These are phyloP conservation scores for Peltaster fructicola DNA, from an alignment of 2,329 filamentous ascomycete species.

Conservation along the genomic window DNA sequence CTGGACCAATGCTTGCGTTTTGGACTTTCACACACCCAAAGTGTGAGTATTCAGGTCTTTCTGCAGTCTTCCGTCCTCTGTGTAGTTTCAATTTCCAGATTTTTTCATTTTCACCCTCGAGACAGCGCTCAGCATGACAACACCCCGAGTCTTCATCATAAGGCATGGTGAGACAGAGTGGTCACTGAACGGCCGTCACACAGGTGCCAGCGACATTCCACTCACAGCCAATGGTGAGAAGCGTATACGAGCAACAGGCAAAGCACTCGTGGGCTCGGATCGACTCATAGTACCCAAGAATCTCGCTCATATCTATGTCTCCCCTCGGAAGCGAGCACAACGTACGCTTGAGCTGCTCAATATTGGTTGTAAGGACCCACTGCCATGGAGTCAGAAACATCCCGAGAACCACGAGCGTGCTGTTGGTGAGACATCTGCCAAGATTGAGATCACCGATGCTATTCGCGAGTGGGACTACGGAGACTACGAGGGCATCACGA, in stretches of 20 bases:
- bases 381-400: conserved; percentile 44
- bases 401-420: conserved; percentile 13
- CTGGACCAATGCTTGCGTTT: too few species aligned
- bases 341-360: conserved; percentile 78
- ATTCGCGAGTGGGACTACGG: conserved; percentile 47
- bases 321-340: conserved; percentile 68
- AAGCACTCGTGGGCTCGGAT: conserved; percentile 68
- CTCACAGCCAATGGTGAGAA: conserved; percentile 58
- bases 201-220: conserved; percentile 66
- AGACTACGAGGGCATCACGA: conserved; percentile 40
- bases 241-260: conserved; percentile 46
- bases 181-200: conserved; percentile 71
- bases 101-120: too few species aligned
- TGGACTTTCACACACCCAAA: too few species aligned
- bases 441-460: conserved; percentile 32
- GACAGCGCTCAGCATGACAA: too few species aligned
- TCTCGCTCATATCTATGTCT: conserved; percentile 80
- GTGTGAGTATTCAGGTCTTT: too few species aligned
- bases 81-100: too few species aligned
- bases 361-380: conserved; percentile 43
- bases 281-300: conserved; percentile 69
- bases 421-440: conserved; percentile 16
- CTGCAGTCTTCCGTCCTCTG: too few species aligned
- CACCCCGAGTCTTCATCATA: conserved; percentile 34
- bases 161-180: conserved; percentile 95